phyloP scores from a whole-genome alignment of 306 rosid genomes.

The Pyrus bretschneideri region DNA sequence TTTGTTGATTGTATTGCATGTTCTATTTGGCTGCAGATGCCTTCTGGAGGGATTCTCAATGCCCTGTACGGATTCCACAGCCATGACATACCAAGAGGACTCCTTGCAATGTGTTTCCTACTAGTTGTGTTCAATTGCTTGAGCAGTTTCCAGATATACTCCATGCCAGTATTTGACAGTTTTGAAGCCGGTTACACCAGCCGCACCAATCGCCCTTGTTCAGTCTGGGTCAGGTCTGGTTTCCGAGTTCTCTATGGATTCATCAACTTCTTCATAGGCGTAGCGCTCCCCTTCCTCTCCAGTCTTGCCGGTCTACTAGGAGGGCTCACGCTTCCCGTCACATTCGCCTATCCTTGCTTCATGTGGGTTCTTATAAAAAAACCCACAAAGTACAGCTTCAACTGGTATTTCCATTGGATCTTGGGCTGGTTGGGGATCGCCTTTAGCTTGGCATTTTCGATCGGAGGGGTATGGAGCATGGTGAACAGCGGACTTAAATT shows the following conservation, averaged over 20 bases:
- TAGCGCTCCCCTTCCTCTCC: conserved; percentile 96
- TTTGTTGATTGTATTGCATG: background rate
- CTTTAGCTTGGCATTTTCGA: conserved; percentile 85
- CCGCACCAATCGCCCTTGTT: conserved; percentile 91
- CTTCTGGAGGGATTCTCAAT: conserved; percentile 83
- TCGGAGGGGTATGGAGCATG: conserved; percentile 98
- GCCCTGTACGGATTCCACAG: conserved; percentile 86
- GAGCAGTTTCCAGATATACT: conserved; percentile 96
- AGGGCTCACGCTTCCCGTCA: conserved; percentile 96
- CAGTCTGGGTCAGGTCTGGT: conserved; percentile 94
- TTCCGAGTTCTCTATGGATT: conserved; percentile 85
- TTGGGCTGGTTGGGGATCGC: conserved; percentile 90
- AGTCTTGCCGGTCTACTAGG: conserved; percentile 94
- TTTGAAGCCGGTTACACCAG: conserved; percentile 98
- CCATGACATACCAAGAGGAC: conserved; percentile 76
- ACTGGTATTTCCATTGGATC: conserved; percentile 90
- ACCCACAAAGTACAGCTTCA: conserved; percentile 83
- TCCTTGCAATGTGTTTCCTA: conserved; percentile 82
- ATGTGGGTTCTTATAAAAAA: conserved; percentile 97
- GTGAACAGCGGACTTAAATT: conserved; percentile 85
- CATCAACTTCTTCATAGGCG: conserved; percentile 82
- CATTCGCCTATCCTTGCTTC: conserved; percentile 99
- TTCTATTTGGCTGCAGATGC: conserved; percentile 54
- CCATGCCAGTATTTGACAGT: conserved; percentile 98
- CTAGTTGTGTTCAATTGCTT: conserved; percentile 89